Conservation (phyloP, 805 yeast genomes). For the Wickerhamomyces pijperi region DNA sequence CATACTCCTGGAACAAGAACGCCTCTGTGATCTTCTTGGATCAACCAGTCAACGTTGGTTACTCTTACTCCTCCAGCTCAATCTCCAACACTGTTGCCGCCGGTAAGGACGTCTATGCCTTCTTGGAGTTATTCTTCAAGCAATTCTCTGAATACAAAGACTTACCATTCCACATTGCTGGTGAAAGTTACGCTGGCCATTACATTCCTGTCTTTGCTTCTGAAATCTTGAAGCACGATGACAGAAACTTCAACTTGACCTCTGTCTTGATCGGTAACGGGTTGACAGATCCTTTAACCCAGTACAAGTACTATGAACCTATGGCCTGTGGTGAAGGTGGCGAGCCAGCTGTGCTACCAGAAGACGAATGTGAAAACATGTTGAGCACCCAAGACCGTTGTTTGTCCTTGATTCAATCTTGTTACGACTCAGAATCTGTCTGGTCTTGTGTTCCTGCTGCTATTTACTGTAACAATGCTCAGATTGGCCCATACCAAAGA, state of each 20-base stretch:
- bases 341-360: constrained; percentile 60
- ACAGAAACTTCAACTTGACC: constrained; percentile 50
- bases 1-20: constrained; percentile 74
- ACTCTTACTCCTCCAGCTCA: constrained; percentile 50
- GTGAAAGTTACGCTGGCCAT: constrained; percentile 91
- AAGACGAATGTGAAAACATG: constrained; percentile 72
- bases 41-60: constrained; percentile 84
- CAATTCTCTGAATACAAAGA: constrained; percentile 49
- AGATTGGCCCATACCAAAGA: constrained; percentile 69
- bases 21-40: constrained; percentile 82
- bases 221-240: constrained; percentile 61
- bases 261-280: constrained; percentile 89
- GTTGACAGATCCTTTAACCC: constrained; percentile 74
- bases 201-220: constrained; percentile 84
- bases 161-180: constrained; percentile 75
- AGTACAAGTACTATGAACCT: constrained; percentile 70
- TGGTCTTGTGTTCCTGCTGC: constrained; percentile 89
- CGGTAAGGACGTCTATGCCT: constrained; percentile 71
- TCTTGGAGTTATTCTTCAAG: constrained; percentile 68
- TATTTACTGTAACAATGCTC: constrained; percentile 77
- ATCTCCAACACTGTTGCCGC: constrained; percentile 73
- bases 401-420: constrained; percentile 57
- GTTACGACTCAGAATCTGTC: constrained; percentile 65
- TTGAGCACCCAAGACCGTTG: constrained; percentile 65
- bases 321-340: constrained; percentile 97